Evolutionary conservation across 345 rosid species (phyloP).

Genomic region (Passiflora organensis): DNA sequence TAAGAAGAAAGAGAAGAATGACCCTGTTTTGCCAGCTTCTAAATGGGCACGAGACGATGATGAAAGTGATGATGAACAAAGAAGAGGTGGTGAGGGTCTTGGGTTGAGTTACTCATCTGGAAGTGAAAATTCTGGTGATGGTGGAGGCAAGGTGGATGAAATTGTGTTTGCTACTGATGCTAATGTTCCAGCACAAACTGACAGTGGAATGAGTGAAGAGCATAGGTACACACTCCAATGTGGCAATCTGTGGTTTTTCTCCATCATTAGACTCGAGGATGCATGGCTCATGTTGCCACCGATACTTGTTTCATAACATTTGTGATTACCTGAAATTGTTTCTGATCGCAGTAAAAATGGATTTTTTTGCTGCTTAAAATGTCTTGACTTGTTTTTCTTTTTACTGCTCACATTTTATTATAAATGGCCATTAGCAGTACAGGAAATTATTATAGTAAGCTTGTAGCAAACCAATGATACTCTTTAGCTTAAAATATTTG

Average conservation of each 20-base stretch:
- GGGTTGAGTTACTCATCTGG: conserved; percentile 86
- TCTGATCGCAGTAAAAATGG: too few relatives aligned
- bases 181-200: conserved; percentile 44
- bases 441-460: background rate
- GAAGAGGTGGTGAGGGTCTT: conserved; percentile 44
- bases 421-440: too few relatives aligned
- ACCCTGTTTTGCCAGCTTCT: conserved; percentile 77
- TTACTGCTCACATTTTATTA: too few relatives aligned
- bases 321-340: too few relatives aligned
- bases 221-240: conserved; percentile 51
- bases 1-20: conserved; percentile 67
- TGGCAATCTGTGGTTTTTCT: background rate
- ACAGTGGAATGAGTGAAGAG: conserved; percentile 74
- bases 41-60: conserved; percentile 97
- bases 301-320: too few relatives aligned
- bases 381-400: too few relatives aligned
- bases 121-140: conserved; percentile 74
- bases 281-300: too few relatives aligned
- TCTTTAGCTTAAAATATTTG: background rate
- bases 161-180: conserved; percentile 46
- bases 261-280: background rate
- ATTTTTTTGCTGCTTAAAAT: too few relatives aligned
- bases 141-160: conserved; percentile 51
- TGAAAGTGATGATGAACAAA: conserved; percentile 78
- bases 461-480: background rate